A percentile compares a stretch with the other conserved stretches of the same genome.
These are phyloP conservation scores for Madurella mycetomatis DNA, from an alignment of 2,329 filamentous ascomycete species.

Conservation along the genomic window DNA sequence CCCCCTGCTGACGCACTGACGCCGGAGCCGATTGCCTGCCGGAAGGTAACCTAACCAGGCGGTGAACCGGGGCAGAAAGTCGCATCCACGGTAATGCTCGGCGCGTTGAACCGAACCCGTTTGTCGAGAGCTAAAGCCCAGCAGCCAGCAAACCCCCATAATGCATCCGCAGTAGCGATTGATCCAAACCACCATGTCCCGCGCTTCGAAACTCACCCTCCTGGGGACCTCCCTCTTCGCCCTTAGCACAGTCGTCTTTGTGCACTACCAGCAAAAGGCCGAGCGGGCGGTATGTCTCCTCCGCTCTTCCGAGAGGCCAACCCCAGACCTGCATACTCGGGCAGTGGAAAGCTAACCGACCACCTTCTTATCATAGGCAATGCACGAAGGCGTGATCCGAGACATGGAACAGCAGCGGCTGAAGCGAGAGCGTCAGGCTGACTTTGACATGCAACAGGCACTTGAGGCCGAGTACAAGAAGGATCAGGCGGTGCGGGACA, in stretches of 20 bases:
- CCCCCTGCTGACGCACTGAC: background rate
- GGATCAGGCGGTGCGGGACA: constrained; percentile 69
- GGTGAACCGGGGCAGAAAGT: background rate
- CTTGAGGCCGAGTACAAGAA: constrained; percentile 89
- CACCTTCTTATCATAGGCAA: constrained; percentile 56
- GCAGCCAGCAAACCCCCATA: background rate
- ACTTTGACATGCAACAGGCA: constrained; percentile 86
- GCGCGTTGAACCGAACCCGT: no score
- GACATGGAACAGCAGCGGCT: constrained; percentile 92
- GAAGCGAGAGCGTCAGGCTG: constrained; percentile 84
- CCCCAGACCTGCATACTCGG: background rate
- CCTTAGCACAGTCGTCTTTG: constrained; percentile 71
- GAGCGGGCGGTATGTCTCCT: constrained; percentile 68
- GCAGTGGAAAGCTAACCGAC: background rate
- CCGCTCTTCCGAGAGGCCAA: background rate
- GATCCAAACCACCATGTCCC: constrained; percentile 62
- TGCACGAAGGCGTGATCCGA: constrained; percentile 91
- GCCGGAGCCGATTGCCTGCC: background rate
- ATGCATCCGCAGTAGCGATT: background rate
- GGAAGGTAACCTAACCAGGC: background rate
- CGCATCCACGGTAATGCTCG: no score
- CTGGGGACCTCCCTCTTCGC: constrained; percentile 72
- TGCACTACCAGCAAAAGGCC: constrained; percentile 81
- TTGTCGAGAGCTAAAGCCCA: no score
- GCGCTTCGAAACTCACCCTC: constrained; percentile 81